These are phyloP conservation scores for Gastrolobium villosum DNA, from an alignment of 306 rosid genomes.

Conservation along the genomic window DNA sequence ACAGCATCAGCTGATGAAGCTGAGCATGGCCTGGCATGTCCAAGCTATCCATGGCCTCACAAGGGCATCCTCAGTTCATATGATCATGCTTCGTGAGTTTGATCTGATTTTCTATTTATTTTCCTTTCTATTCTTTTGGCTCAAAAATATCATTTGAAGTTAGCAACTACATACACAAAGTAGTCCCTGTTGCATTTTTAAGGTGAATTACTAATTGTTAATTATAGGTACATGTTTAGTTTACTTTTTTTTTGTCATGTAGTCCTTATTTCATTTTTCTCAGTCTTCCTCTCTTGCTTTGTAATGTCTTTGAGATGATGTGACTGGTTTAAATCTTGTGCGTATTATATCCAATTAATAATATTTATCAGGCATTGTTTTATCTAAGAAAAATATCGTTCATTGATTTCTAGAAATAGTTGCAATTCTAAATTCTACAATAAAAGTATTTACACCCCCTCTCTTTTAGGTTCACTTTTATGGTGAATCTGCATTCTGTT, in stretches of 20 bases:
- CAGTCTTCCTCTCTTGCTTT: background rate
- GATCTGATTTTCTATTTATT: background rate
- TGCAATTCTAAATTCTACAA: background rate
- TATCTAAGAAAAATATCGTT: background rate
- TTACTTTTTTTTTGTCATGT: background rate
- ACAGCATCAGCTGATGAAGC: constrained; percentile 95
- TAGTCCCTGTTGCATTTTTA: constrained; percentile 22
- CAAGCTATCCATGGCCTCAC: constrained; percentile 99
- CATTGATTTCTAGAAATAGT: constrained; percentile 11
- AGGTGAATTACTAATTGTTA: constrained; percentile 31
- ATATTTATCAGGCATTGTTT: constrained; percentile 21
- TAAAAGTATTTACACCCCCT: background rate
- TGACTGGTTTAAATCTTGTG: constrained; percentile 23
- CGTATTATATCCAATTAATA: background rate
- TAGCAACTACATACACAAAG: constrained; percentile 5
- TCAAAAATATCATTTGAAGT: constrained; percentile 10
- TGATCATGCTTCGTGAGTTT: constrained; percentile 95
- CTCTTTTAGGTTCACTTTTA: background rate
- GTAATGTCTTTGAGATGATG: constrained; percentile 5
- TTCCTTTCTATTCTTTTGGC: background rate
- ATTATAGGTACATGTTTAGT: constrained; percentile 14
- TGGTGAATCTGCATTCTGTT: background rate
- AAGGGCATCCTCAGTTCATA: constrained; percentile 97
- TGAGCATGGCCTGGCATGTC: constrained; percentile 91
- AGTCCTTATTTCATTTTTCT: constrained; percentile 22